Percentiles rank a stretch among this genome's conserved stretches.
phyloP scores from a whole-genome alignment of 1,284 basidiomycete genomes.

The Leccinum subatratum region DNA sequence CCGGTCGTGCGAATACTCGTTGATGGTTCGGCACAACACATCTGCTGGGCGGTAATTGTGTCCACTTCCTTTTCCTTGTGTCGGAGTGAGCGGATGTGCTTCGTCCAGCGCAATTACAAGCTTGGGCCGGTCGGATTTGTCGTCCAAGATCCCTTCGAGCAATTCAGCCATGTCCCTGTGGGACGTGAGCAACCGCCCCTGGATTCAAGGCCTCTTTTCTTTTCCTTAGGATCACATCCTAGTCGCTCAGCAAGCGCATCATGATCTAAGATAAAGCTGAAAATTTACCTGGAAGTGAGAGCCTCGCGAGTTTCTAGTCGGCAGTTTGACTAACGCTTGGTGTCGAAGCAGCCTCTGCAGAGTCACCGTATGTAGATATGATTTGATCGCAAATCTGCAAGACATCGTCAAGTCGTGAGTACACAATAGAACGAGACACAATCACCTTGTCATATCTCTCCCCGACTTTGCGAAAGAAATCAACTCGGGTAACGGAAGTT shows the following conservation, averaged over 20 bases:
- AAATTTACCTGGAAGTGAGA: background rate
- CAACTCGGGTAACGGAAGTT: background rate
- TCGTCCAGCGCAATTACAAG: slow-evolving; percentile 13
- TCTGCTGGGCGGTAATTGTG: slow-evolving; percentile 8
- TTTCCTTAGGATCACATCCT: background rate
- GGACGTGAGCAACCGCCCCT: background rate
- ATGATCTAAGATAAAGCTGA: background rate
- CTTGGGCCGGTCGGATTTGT: background rate
- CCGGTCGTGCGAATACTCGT: background rate
- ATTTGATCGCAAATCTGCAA: background rate
- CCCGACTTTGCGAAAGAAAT: background rate
- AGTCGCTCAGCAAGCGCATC: background rate
- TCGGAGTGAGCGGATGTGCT: background rate
- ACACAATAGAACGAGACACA: background rate
- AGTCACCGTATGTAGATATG: background rate
- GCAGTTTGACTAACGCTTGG: background rate
- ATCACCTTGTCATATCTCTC: background rate
- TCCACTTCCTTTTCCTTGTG: background rate
- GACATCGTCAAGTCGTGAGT: background rate
- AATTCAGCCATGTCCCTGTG: background rate
- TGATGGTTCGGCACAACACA: slow-evolving; percentile 6
- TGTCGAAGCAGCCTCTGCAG: background rate
- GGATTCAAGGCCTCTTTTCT: background rate
- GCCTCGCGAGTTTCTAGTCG: background rate
- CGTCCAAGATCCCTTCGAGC: background rate